Evolutionary conservation across 192 early-diverging fungal species (phyloP), one percentile per base, ranked within the genome.

Genomic region (Geosiphon pyriformis): DNA sequence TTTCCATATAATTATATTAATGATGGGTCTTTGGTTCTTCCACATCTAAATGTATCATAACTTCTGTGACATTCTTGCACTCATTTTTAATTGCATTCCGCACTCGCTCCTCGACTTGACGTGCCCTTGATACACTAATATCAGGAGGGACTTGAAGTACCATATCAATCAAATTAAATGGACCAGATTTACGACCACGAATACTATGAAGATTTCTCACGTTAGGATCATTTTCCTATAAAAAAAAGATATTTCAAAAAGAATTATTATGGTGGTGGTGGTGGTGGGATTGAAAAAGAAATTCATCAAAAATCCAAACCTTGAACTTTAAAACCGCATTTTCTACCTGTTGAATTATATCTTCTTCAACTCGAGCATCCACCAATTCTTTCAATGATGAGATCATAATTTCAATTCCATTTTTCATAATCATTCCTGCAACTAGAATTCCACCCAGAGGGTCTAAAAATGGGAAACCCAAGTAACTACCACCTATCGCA

Each of bases 391-490:
- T 76, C 30, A 76, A 46, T n/a, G 74, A 79, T 6, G 37, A 56
- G 17, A 50, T 34, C 67, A 79, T 72, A 42, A 87, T 77, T 10
- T 80, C 65, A 12, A 77, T 30, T 22, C 88, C 87, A 59, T 80
- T 88, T 69, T 82, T 82, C 20, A 87, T 69, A 58, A 90, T 78
- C 81, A 92, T 83, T 26, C 80, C 85, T 20, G 87, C 80, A 2
- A 94, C 89, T 0, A 89, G 67, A 11, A 92, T 69, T 4, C 90
- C 90, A 27, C 92, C 89, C 2, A 92, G 51, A 0, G 92, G 87
- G 68, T 94, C 92, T 17, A 92, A 67, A 50, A 87, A 74, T 15
- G 84, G 82, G 17, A 87, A 71, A 11, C 92, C 92, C 61, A 84
- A 65, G 56, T 85, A 84, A 22, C 85, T 85, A 1, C 92, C 92